These are phyloP conservation scores for Boletus rubropictus DNA, from an alignment of 768 basidiomycete species.

Conservation along the genomic window DNA sequence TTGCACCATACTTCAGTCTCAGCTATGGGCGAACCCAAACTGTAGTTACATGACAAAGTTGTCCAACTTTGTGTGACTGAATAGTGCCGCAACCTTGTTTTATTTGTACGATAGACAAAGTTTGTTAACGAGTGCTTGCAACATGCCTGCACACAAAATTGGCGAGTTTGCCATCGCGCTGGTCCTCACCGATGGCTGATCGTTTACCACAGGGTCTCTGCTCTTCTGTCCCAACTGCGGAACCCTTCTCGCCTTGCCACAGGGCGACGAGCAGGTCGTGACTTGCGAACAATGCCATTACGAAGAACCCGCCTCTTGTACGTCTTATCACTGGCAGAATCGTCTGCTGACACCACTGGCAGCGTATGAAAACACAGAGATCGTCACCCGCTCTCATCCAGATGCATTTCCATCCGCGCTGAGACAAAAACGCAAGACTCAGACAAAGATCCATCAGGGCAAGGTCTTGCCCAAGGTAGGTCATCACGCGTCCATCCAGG, in stretches of 20 bases:
- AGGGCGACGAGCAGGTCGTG: constrained; percentile 66
- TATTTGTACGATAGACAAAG: too few species aligned
- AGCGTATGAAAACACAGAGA: constrained; percentile 92
- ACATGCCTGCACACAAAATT: constrained; percentile 42
- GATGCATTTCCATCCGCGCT: constrained; percentile 91
- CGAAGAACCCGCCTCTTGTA: constrained; percentile 84
- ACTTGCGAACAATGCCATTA: constrained; percentile 85
- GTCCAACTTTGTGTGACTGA: too few species aligned
- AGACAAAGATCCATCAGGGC: constrained; percentile 71
- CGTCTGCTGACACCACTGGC: background rate
- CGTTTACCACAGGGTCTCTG: constrained; percentile 60
- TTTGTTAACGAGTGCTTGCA: too few species aligned
- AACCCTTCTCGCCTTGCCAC: constrained; percentile 78
- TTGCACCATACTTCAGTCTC: too few species aligned
- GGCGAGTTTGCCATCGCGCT: constrained; percentile 28
- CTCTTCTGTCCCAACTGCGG: constrained; percentile 94
- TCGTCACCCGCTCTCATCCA: constrained; percentile 85
- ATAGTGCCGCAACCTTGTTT: too few species aligned
- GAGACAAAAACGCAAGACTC: constrained; percentile 82
- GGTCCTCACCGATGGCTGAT: constrained; percentile 1
- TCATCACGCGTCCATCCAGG: constrained; percentile 28
- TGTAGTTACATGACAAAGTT: too few species aligned
- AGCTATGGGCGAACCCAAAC: too few species aligned
- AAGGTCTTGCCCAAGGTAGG: constrained; percentile 64
- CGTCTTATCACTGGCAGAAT: constrained; percentile 38